These are phyloP conservation scores for Suhomyces sp. DNA, from an alignment of 805 yeast species.

Conservation along the genomic window DNA sequence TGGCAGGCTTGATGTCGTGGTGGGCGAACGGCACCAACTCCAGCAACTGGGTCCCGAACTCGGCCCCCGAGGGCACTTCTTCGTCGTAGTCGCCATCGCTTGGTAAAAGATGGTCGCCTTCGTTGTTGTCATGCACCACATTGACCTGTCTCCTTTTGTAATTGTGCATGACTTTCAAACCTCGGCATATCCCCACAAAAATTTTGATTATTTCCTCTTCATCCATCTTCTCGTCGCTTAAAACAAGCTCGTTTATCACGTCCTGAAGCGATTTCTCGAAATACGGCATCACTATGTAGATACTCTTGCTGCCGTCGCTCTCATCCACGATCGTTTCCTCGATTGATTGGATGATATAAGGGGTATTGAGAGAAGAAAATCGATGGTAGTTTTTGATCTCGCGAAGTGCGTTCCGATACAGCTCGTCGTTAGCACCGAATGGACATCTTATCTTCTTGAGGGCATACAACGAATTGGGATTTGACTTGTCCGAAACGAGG, in stretches of 20 bases:
- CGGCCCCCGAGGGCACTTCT: slow-evolving; percentile 30
- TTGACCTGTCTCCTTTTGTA: slow-evolving; percentile 33
- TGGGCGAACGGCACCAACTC: slow-evolving; percentile 75
- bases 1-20: slow-evolving; percentile 86
- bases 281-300: slow-evolving; percentile 77
- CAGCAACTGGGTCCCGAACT: slow-evolving; percentile 45
- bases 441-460: slow-evolving; percentile 86
- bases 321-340: slow-evolving; percentile 75
- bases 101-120: slow-evolving; percentile 21
- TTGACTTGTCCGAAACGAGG: slow-evolving; percentile 53
- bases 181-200: slow-evolving; percentile 69
- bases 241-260: slow-evolving; percentile 59
- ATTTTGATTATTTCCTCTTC: slow-evolving; percentile 64
- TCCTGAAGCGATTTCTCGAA: slow-evolving; percentile 76
- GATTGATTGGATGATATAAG: slow-evolving; percentile 63
- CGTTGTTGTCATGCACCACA: slow-evolving; percentile 17
- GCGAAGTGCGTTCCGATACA: slow-evolving; percentile 56
- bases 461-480: slow-evolving; percentile 55
- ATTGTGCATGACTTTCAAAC: slow-evolving; percentile 72
- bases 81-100: slow-evolving; percentile 13
- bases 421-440: slow-evolving; percentile 74
- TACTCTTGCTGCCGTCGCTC: slow-evolving; percentile 73
- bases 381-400: slow-evolving; percentile 76
- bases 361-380: slow-evolving; percentile 53
- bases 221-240: slow-evolving; percentile 50